Evolutionary conservation across 345 rosid genomes (phyloP).

Genomic region (Xanthoceras sorbifolium): DNA sequence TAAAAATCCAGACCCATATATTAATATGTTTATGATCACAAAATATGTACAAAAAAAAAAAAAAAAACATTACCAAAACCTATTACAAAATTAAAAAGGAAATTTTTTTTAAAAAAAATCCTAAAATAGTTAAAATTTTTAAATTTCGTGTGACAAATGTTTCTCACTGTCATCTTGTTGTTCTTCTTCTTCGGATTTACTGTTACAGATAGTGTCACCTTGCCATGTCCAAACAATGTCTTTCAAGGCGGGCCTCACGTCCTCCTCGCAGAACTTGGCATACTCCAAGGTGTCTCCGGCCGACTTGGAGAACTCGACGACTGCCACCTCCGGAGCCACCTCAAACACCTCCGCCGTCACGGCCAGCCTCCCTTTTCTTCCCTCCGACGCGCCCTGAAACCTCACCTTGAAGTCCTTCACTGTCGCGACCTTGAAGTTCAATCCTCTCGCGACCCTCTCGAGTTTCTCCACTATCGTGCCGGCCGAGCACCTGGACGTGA

Average conservation of each 20-base stretch:
- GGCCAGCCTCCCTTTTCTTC: constrained; percentile 57
- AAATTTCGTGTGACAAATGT: background rate
- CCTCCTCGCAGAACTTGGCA: constrained; percentile 58
- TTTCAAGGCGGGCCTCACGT: constrained; percentile 68
- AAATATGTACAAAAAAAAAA: too few species aligned
- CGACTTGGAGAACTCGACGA: constrained; percentile 68
- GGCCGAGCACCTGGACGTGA: constrained; percentile 61
- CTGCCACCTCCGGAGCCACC: constrained; percentile 63
- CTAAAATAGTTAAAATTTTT: background rate
- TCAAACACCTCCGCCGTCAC: constrained; percentile 66
- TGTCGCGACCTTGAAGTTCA: constrained; percentile 54
- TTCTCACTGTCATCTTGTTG: background rate
- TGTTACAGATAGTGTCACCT: constrained; percentile 53
- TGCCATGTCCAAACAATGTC: constrained; percentile 93
- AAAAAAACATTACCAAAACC: too few species aligned
- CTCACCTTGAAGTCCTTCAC: constrained; percentile 51
- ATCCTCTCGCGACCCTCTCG: constrained; percentile 47
- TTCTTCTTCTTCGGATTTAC: background rate
- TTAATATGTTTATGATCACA: too few species aligned
- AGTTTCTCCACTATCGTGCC: constrained; percentile 48
- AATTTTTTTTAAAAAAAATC: too few species aligned
- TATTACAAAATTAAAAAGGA: too few species aligned
- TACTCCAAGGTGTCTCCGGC: constrained; percentile 65
- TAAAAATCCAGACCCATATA: too few species aligned
- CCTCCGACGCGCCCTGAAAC: constrained; percentile 47